These are phyloP conservation scores for Neurospora hispaniola DNA, from an alignment of 495 filamentous ascomycete genomes.

Conservation along the genomic window DNA sequence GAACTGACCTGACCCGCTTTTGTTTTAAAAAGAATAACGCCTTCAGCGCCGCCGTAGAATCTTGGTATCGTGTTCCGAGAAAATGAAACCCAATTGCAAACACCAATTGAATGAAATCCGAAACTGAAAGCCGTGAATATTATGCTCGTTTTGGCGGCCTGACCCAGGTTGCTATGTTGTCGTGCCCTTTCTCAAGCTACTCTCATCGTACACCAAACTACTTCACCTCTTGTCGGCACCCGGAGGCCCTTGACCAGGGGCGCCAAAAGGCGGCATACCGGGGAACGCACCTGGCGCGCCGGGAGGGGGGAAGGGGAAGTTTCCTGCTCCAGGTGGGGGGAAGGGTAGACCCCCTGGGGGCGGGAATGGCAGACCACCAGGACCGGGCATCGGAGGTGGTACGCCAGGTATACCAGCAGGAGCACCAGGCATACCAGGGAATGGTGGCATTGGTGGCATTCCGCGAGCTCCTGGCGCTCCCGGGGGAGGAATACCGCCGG, in stretches of 20 bases:
- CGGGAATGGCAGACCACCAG: constrained; percentile 49
- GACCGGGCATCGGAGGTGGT: constrained; percentile 15
- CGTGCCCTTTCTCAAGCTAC: not conserved
- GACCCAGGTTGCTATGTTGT: not conserved
- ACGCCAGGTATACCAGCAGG: constrained; percentile 19
- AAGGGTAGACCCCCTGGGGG: constrained; percentile 39
- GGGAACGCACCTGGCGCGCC: constrained; percentile 21
- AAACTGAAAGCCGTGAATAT: not conserved
- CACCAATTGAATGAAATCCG: not conserved
- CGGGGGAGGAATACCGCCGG: constrained; percentile 27
- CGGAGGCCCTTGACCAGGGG: constrained; percentile 5
- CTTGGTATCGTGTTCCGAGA: not conserved
- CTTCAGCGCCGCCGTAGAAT: constrained; percentile 7
- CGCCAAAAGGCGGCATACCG: constrained; percentile 22
- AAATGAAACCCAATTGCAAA: not conserved
- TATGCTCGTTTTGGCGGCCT: not conserved
- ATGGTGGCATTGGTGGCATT: constrained; percentile 50
- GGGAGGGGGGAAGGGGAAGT: constrained; percentile 26
- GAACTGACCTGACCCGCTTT: not conserved
- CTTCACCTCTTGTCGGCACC: constrained; percentile 17
- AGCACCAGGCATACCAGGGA: constrained; percentile 43
- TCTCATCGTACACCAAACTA: not conserved
- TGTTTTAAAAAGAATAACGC: not conserved
- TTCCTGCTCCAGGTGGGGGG: constrained; percentile 23
- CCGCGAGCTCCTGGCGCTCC: constrained; percentile 44